A percentile compares a stretch with the other conserved stretches of the same genome.
These are phyloP conservation scores for Pyrenochaeta sp. DNA, from an alignment of 2,329 filamentous ascomycete genomes.

Conservation along the genomic window DNA sequence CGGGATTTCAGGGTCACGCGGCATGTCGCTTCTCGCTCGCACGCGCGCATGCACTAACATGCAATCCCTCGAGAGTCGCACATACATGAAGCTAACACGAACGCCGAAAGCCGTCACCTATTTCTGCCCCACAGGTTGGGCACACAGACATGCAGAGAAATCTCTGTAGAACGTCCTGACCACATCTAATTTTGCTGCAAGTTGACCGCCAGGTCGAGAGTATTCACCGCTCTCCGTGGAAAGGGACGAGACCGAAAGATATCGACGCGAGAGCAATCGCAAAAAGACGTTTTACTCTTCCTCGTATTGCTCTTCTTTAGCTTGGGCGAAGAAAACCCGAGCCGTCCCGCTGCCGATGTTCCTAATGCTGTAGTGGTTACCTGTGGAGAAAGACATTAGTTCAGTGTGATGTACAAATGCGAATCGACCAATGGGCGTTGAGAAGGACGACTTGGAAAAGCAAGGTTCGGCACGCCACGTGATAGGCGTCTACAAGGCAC, in stretches of 20 bases:
- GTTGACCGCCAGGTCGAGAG: conserved; percentile 18
- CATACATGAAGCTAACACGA: neutral
- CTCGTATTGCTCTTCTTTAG: conserved; percentile 63
- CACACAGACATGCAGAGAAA: conserved; percentile 1
- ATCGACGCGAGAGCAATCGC: neutral
- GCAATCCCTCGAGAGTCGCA: neutral
- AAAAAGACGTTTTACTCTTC: conserved; percentile 4
- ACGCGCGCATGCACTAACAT: neutral
- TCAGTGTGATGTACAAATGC: conserved; percentile 9
- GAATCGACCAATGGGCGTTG: neutral
- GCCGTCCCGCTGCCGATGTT: conserved; percentile 78
- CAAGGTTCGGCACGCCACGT: neutral
- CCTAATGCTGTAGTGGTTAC: conserved; percentile 90
- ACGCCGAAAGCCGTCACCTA: conserved; percentile 9
- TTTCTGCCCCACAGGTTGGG: conserved; percentile 8
- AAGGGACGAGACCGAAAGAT: neutral
- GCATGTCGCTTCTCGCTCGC: conserved; percentile 17
- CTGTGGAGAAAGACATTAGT: conserved; percentile 55
- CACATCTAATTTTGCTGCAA: neutral
- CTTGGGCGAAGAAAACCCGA: conserved; percentile 91
- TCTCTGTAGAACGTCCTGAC: neutral
- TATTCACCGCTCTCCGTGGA: conserved; percentile 22
- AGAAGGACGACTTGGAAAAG: neutral
- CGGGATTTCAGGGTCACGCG: conserved; percentile 7
- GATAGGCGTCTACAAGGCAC: neutral